A percentile compares a stretch with the other conserved stretches of the same genome.
Evolutionary conservation across 768 basidiomycete genomes (phyloP).

Genomic region (Auriculariales sp.): DNA sequence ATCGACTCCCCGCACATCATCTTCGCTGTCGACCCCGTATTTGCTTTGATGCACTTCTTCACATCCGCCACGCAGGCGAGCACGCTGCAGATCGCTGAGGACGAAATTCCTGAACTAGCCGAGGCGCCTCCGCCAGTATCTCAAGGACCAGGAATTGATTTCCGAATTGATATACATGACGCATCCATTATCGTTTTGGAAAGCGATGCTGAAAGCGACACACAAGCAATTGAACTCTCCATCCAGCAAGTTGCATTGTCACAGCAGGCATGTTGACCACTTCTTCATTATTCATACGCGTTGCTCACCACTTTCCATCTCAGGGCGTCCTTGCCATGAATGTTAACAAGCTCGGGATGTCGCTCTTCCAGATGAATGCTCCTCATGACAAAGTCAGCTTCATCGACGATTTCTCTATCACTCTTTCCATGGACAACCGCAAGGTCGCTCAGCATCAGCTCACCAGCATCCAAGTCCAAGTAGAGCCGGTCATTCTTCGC

Average conservation of each 20-base stretch:
- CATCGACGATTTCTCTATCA: constrained; percentile 82
- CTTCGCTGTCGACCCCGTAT: constrained; percentile 82
- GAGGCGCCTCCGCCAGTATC: constrained; percentile 8
- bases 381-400: constrained; percentile 75
- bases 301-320: neutral
- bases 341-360: constrained; percentile 81
- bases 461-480: constrained; percentile 68
- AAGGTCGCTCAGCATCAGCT: constrained; percentile 47
- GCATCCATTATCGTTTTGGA: constrained; percentile 82
- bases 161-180: constrained; percentile 80
- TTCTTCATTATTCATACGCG: neutral
- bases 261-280: constrained; percentile 52
- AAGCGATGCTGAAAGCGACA: constrained; percentile 59
- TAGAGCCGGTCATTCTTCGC: constrained; percentile 77
- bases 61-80: constrained; percentile 26
- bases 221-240: constrained; percentile 77
- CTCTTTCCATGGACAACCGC: constrained; percentile 78
- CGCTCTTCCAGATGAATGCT: constrained; percentile 75
- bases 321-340: constrained; percentile 74
- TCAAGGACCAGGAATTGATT: too few relatives aligned
- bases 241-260: constrained; percentile 77
- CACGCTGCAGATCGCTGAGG: constrained; percentile 6
- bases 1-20: constrained; percentile 88
- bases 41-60: constrained; percentile 80
- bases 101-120: constrained; percentile 3